Base-by-base conservation (phyloP, 768 basidiomycete species). In the Leccinellum albellum region DNA sequence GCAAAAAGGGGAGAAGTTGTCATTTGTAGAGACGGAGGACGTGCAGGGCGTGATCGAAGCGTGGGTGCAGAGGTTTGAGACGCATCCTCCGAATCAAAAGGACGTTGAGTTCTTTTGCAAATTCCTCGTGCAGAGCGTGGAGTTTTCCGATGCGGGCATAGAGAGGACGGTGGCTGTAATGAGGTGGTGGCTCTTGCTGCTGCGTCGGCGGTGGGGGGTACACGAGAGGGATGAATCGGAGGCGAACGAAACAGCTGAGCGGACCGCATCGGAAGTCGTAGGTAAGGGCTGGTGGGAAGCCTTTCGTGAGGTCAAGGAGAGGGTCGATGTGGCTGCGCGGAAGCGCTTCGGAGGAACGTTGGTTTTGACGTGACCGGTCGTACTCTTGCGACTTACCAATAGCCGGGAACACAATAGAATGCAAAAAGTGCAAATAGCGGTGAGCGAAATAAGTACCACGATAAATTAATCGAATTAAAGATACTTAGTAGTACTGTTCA, bases 241-340 rank as follows among this genome's bases (percentile, higher is more conserved):
- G 42, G 71, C 70, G 23, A 70, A 75, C 42, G 71, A 70, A 49
- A 58, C 37, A 4, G 31, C 66, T 66, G 26, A 65, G 68, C 69
- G 58, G 61, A 61, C 59, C 70, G 73, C 75, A 66, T 72, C 73
- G 33, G 68, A 75, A 50, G 54, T 42, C 13, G 77, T 88, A 44
- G 91, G 85, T 2, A 76, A 77, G 66, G 82, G 82, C 37, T 95
- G 93, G 94, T 95, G 92, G 93, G 76, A 73, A 51, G 82, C 87
- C 7, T 94, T 91, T 74, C 75, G 81, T 57, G 80, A 81, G 29
- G 84, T 91, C 3, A 90, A 87, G 73, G 75, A 64, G 13, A 78
- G 76, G 63, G 82, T 94, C 73, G 87, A 92, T 61, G 74, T 70
- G n/a, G 78, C 85, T 21, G 80, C 82, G 6, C 77, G 80, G 59